Evolutionary conservation across 371 early-diverging fungal species (phyloP), one percentile per base, ranked within the genome.

Genomic region (Rhizopus delemar): DNA sequence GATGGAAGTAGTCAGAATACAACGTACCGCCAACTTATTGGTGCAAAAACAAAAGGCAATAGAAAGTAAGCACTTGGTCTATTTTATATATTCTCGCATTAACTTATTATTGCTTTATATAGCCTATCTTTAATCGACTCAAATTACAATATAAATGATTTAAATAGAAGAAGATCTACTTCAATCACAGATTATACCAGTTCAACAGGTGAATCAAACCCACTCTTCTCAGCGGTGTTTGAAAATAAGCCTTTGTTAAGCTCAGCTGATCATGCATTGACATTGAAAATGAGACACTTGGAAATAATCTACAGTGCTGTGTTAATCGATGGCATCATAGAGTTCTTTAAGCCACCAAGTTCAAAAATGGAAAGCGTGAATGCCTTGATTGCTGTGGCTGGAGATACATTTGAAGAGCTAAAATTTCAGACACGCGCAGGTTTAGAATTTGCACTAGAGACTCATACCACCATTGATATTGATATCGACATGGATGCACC

Each of bases 401-500:
- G 89, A 33, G 83, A 82, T 39, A 88, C 91, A 0, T 68, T 94
- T 31, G 84, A 90, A 41, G 90, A 85, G 1, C 63, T 95, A 28
- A 86, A 85, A 11, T 77, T 84, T 16, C 92, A 92, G 68, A 93
- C 95, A 0, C 67, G 86, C 22, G 86, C 87, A 3, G 90, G 93
- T 0, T 65, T 95, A 4, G 86, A 91, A 62, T 88, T 80, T 68
- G 92, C 92, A 0, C 63, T 95, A 34, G 86, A 84, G n/a, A 78
- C 82, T 55, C 93, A 92, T 63, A 87, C 85, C n/a, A 88, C 89
- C 0, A 46, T 91, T 4, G 89, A 90, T 57, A 62, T 95, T 4
- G 82, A 87, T 57, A 73, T 95, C 2, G 88, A 94, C 55, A 80
- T 92, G 68, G 91, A 91, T 60, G 95, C 95, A 1, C 95, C 95